phyloP scores from a whole-genome alignment of 495 filamentous ascomycete species.

The Rostrohypoxylon terebratum region DNA sequence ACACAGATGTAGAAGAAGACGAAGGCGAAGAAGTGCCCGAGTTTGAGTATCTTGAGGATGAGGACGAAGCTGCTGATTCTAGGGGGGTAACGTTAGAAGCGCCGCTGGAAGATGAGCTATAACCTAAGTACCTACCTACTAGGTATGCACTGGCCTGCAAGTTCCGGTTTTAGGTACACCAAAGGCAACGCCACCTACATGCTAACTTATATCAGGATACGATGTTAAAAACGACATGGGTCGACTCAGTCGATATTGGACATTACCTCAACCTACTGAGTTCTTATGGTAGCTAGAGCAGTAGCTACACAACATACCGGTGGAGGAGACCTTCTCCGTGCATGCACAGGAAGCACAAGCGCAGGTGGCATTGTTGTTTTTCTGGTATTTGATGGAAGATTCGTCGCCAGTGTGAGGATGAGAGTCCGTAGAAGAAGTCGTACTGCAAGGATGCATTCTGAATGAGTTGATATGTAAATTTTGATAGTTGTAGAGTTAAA shows the following conservation, averaged over 20 bases:
- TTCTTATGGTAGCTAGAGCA: neutral
- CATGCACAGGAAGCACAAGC: neutral
- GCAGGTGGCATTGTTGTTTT: neutral
- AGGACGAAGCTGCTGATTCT: conserved; percentile 3
- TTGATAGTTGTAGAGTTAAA: neutral
- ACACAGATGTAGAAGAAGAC: neutral
- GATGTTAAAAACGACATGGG: too few species aligned
- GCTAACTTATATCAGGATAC: too few species aligned
- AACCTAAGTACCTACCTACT: neutral
- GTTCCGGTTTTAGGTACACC: too few species aligned
- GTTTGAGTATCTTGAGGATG: conserved; percentile 16
- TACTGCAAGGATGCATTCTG: neutral
- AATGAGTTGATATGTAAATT: neutral
- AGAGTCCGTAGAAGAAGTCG: neutral
- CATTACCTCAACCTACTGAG: neutral
- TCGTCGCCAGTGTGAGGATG: neutral
- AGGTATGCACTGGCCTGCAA: neutral
- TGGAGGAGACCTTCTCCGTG: neutral
- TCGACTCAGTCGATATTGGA: neutral
- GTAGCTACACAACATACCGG: neutral
- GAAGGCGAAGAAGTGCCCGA: conserved; percentile 1
- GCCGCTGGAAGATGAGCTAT: neutral
- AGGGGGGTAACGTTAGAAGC: neutral
- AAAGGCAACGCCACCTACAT: too few species aligned
- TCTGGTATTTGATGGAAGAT: neutral